A percentile compares a stretch with the other conserved stretches of the same genome.
Conservation (phyloP, 2,329 filamentous ascomycete genomes). For the Beauveria brongniartii region DNA sequence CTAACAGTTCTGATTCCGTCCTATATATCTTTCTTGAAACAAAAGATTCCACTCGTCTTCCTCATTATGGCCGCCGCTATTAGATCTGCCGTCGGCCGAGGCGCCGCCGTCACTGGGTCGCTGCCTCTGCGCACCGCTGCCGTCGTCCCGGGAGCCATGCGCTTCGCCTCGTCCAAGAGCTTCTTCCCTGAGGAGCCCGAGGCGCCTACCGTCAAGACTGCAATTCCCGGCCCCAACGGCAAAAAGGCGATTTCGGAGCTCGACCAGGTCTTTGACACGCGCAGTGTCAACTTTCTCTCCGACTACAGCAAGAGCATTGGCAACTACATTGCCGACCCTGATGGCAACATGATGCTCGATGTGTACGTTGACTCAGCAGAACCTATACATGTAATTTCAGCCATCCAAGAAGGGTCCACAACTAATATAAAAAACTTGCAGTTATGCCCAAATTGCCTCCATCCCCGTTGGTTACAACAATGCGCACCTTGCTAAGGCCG, state of each 20-base stretch:
- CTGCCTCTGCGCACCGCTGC: not conserved
- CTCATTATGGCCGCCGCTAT: slow-evolving; percentile 8
- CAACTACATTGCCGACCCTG: slow-evolving; percentile 71
- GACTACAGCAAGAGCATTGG: slow-evolving; percentile 68
- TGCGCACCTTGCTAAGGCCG: slow-evolving; percentile 60
- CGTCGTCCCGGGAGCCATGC: slow-evolving; percentile 16
- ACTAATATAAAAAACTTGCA: slow-evolving; percentile 21
- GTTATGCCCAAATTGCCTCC: slow-evolving; percentile 85
- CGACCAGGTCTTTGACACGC: slow-evolving; percentile 73
- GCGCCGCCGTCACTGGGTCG: not conserved
- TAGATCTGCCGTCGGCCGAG: slow-evolving; percentile 3
- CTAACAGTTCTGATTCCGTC: not conserved
- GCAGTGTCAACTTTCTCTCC: slow-evolving; percentile 74
- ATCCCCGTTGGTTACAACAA: slow-evolving; percentile 94
- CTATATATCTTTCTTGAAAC: not conserved
- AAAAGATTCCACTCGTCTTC: not conserved
- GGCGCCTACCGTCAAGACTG: slow-evolving; percentile 44
- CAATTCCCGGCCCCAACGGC: slow-evolving; percentile 70
- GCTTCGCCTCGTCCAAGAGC: slow-evolving; percentile 26
- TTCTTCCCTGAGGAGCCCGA: slow-evolving; percentile 44
- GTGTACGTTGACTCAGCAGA: slow-evolving; percentile 40
- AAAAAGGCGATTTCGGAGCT: slow-evolving; percentile 62
- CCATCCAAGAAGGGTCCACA: not conserved
- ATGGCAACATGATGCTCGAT: slow-evolving; percentile 65
- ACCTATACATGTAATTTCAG: not conserved